Evolutionary conservation across 352 stramenopile species (phyloP), one percentile per base, ranked within the genome.

Genomic region (Pythium brachiatum): DNA sequence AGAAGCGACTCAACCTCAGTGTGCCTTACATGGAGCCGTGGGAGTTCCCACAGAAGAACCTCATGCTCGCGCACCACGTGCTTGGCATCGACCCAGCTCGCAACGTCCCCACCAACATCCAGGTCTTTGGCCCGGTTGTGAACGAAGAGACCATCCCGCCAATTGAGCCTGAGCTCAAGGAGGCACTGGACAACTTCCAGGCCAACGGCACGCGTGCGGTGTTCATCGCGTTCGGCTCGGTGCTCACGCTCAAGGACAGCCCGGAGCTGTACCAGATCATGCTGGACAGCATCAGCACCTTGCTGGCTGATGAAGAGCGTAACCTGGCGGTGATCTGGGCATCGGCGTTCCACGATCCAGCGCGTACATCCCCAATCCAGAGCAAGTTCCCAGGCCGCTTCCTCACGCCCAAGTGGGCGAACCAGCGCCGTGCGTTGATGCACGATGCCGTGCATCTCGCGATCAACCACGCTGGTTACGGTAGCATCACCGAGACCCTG

Each of bases 21-120:
- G 55, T 69, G 62, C 54, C 53, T 12, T 69, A 63, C 55, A 69
- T 63, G 53, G 62, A 69, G 34, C 62, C 62, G 26, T 69, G 62
- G 62, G 62, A 69, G 47, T 69, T 61, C 39, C 62, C 62, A 3
- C 62, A 69, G 31, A 69, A 69, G 55, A 54, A 69, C 55, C 55
- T 69, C 47, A 69, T 69, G 62, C 56, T 69, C 46, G 56, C 62
- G 32, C 62, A 69, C 55, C 55, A 69, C 56, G 50, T 69, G 50
- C 51, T 69, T 15, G 62, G 62, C 20, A 61, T 69, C 25, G 62
- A 69, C 39, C 62, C 62, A 13, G 55, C 62, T 2, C 62, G 62
- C 29, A 69, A 60, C 21, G 55, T 69, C 8, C 62, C 62, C 16
- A 64, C 55, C 48, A 69, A 69, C 56, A 69, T 69, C 39, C 48